phyloP scores from a whole-genome alignment of 768 basidiomycete species.

The Lactifluus rugatus region DNA sequence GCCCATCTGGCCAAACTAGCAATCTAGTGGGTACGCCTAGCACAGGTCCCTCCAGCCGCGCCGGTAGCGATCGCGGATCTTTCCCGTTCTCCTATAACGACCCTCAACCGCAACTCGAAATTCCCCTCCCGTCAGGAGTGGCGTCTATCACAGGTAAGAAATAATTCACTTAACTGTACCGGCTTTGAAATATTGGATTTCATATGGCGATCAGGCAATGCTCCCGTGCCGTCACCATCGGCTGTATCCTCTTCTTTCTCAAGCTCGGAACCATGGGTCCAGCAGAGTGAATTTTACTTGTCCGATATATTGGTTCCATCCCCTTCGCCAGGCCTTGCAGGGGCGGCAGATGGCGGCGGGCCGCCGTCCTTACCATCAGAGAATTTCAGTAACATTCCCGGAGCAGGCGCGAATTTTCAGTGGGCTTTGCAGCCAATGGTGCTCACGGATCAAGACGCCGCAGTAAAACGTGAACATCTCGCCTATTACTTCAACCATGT shows the following conservation, averaged over 20 bases:
- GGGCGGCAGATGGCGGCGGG: neutral
- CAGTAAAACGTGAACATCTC: conserved; percentile 27
- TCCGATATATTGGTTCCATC: neutral
- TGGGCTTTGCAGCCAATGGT: conserved; percentile 11
- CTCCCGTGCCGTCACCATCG: neutral
- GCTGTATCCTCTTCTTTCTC: neutral
- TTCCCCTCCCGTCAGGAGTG: conserved; percentile 17
- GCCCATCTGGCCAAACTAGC: conserved; percentile 26
- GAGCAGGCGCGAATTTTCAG: conserved; percentile 4
- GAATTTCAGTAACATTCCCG: conserved; percentile 12
- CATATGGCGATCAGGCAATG: conserved; percentile 5
- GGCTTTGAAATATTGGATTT: neutral
- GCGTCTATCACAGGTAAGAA: conserved; percentile 14
- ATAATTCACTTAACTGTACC: conserved; percentile 4
- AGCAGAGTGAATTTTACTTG: neutral
- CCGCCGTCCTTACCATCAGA: conserved; percentile 6
- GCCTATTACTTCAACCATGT: conserved; percentile 71
- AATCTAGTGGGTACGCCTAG: neutral
- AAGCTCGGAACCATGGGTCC: conserved; percentile 10
- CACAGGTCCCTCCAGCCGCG: neutral
- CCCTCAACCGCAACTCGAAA: conserved; percentile 1
- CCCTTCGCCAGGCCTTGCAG: neutral
- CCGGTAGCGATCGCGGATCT: conserved; percentile 9
- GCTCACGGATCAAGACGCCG: conserved; percentile 15
- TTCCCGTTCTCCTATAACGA: conserved; percentile 13